Percentiles rank a stretch among this genome's conserved stretches.
These are phyloP conservation scores for Exophiala alcalophila DNA, from an alignment of 2,329 filamentous ascomycete species.

Conservation along the genomic window DNA sequence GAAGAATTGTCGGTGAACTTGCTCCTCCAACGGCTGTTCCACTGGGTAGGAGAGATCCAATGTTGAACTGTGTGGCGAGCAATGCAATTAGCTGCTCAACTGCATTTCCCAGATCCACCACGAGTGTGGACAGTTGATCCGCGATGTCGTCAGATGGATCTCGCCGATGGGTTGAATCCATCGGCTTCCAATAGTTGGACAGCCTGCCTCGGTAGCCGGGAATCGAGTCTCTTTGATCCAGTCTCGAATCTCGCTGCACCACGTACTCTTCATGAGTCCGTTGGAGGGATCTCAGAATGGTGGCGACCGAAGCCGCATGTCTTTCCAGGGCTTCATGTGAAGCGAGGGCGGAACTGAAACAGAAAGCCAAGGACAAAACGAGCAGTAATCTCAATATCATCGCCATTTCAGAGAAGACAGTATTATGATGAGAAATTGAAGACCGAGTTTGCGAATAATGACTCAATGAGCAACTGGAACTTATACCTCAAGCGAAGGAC, in stretches of 20 bases:
- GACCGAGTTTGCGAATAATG: not conserved
- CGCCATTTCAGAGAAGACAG: slow-evolving; percentile 1
- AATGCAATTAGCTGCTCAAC: slow-evolving; percentile 14
- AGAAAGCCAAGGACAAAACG: slow-evolving; percentile 6
- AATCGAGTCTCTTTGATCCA: slow-evolving; percentile 3
- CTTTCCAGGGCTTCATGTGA: slow-evolving; percentile 4
- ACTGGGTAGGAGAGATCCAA: slow-evolving; percentile 4
- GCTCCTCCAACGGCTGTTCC: not conserved
- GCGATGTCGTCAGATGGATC: slow-evolving; percentile 9
- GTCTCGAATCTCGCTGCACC: not conserved
- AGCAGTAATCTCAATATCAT: not conserved
- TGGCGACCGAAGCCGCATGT: too few relatives aligned
- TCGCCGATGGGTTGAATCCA: slow-evolving; percentile 5
- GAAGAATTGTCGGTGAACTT: slow-evolving; percentile 4
- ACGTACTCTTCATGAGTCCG: slow-evolving; percentile 11
- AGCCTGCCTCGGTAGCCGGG: slow-evolving; percentile 1
- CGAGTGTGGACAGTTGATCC: slow-evolving; percentile 9
- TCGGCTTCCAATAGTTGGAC: slow-evolving; percentile 12
- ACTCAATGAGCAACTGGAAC: slow-evolving; percentile 8
- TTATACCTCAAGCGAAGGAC: slow-evolving; percentile 17
- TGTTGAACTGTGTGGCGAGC: slow-evolving; percentile 11
- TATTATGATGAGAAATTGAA: not conserved
- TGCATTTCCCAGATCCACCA: slow-evolving; percentile 8
- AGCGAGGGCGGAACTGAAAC: slow-evolving; percentile 3
- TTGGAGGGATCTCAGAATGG: slow-evolving; percentile 8